Evolutionary conservation across 441 rosid genomes (phyloP).

Genomic region (Brassica balearica): DNA sequence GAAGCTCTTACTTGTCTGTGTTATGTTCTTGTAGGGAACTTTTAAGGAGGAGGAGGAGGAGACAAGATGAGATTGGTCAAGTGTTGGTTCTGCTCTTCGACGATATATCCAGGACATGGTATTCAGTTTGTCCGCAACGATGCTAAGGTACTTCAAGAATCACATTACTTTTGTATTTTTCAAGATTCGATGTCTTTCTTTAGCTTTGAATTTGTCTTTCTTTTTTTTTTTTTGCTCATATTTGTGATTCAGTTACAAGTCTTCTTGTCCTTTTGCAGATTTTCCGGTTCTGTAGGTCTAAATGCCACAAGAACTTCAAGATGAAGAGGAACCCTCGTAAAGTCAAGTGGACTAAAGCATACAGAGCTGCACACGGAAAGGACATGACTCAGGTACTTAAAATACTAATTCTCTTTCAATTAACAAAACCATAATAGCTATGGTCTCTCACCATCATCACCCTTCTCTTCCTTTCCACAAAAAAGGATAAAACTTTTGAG

Average conservation of each 20-base stretch:
- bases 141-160: constrained; percentile 63
- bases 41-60: background rate
- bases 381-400: constrained; percentile 87
- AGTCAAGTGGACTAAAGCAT: constrained; percentile 96
- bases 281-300: constrained; percentile 89
- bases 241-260: background rate
- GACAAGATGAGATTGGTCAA: constrained; percentile 80
- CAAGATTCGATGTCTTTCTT: background rate
- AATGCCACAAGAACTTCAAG: constrained; percentile 96
- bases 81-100: constrained; percentile 98
- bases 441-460: constrained; percentile 1
- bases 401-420: background rate
- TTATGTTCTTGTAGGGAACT: constrained; percentile 3
- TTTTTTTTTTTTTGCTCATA: background rate
- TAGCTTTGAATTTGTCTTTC: too few relatives aligned
- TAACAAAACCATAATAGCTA: background rate
- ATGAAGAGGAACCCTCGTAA: constrained; percentile 98
- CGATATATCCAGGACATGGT: constrained; percentile 94
- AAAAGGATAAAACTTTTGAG: constrained; percentile 82
- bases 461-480: background rate
- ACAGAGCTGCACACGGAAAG: constrained; percentile 80
- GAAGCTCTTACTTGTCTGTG: background rate
- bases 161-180: background rate
- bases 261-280: constrained; percentile 53
- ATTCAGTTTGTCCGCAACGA: constrained; percentile 95